Evolutionary conservation across 163 green algal genomes (phyloP).

Genomic region (Coccomyxa subellipsoidea): DNA sequence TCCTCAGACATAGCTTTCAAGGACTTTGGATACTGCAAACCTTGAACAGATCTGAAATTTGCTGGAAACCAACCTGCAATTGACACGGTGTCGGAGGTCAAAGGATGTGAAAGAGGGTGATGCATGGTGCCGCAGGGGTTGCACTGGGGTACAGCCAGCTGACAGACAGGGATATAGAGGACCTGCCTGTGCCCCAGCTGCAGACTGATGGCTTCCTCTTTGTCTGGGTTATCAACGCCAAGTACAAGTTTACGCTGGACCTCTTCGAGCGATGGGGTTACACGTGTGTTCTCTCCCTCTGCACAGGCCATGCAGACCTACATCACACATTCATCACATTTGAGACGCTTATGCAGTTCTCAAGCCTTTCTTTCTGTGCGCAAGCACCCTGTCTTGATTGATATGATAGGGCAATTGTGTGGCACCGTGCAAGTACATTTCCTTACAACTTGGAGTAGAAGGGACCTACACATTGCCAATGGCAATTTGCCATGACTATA

Average conservation of each 20-base stretch:
- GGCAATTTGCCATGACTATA: too few relatives aligned
- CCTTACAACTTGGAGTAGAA: slow-evolving; percentile 79
- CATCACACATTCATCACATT: not conserved
- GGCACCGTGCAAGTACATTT: slow-evolving; percentile 93
- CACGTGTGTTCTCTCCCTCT: slow-evolving; percentile 43
- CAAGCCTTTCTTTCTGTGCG: too few relatives aligned
- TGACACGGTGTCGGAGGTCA: too few relatives aligned
- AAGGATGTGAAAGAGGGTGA: not conserved
- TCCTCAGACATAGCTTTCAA: too few relatives aligned
- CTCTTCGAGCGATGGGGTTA: slow-evolving; percentile 92
- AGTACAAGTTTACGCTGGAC: slow-evolving; percentile 87
- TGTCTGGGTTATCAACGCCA: slow-evolving; percentile 96
- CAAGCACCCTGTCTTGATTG: not conserved
- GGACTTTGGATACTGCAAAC: too few relatives aligned
- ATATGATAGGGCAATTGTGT: slow-evolving; percentile 79
- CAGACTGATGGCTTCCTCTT: slow-evolving; percentile 78
- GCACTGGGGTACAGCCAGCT: slow-evolving; percentile 88
- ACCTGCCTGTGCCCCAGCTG: slow-evolving; percentile 72
- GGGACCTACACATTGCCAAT: too few relatives aligned
- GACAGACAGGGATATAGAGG: slow-evolving; percentile 69
- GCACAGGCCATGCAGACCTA: not conserved
- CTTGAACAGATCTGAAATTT: too few relatives aligned
- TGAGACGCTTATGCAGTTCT: too few relatives aligned
- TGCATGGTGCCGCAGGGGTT: slow-evolving; percentile 46
- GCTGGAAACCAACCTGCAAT: too few relatives aligned